These are phyloP conservation scores for Mariannaea sp. DNA, from an alignment of 2,329 filamentous ascomycete genomes.

Conservation along the genomic window DNA sequence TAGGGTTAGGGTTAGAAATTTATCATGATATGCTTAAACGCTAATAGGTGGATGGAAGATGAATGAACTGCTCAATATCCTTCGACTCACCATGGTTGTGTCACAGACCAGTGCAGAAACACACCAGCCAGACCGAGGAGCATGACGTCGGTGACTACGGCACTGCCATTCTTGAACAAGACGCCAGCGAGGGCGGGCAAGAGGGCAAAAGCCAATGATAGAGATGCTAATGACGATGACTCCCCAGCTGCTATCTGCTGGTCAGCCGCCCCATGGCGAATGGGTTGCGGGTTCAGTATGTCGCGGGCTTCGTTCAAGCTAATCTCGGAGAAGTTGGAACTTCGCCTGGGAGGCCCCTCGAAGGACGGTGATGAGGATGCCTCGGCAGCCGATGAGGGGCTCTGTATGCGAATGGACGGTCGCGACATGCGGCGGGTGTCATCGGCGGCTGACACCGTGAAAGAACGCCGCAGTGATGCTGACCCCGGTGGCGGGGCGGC, in stretches of 20 bases:
- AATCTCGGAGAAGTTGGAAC: constrained; percentile 79
- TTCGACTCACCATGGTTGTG: constrained; percentile 76
- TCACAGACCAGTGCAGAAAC: constrained; percentile 91
- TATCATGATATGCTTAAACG: constrained; percentile 1
- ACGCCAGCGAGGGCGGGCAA: constrained; percentile 85
- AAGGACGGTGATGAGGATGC: constrained; percentile 36
- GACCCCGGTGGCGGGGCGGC: constrained; percentile 31
- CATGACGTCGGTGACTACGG: constrained; percentile 83
- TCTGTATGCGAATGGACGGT: constrained; percentile 38
- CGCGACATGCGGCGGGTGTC: constrained; percentile 48
- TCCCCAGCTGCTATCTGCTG: constrained; percentile 48
- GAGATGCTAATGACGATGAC: constrained; percentile 73
- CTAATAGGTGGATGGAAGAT: neutral
- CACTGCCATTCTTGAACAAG: constrained; percentile 82
- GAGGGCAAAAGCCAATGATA: constrained; percentile 83
- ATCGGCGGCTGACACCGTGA: constrained; percentile 43
- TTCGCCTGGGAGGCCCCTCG: constrained; percentile 60
- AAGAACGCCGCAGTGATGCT: constrained; percentile 10
- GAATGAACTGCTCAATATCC: too few species aligned
- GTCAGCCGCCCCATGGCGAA: constrained; percentile 38
- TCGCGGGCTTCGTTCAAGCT: constrained; percentile 73
- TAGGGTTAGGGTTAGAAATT: too few species aligned
- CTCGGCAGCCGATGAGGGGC: constrained; percentile 22
- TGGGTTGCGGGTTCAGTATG: constrained; percentile 61
- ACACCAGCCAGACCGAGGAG: constrained; percentile 79